Percentiles rank a stretch among this genome's conserved stretches.
Evolutionary conservation across 768 basidiomycete species (phyloP).

Genomic region (Naematelia aurantialba): DNA sequence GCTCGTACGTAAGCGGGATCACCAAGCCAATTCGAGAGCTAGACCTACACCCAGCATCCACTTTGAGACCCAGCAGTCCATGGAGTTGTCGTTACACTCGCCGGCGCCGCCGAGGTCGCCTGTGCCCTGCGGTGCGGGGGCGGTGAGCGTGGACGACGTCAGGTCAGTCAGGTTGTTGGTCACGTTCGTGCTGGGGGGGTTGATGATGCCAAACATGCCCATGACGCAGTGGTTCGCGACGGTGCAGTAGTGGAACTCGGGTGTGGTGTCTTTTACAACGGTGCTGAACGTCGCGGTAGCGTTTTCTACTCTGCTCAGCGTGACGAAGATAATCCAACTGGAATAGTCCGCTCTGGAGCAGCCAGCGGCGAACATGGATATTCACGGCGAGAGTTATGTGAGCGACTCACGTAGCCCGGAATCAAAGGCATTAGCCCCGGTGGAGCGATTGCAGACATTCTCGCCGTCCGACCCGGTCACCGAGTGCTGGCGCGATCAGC

Average conservation of each 20-base stretch:
- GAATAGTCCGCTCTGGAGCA: no score
- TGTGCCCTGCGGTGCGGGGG: slow-evolving; percentile 8
- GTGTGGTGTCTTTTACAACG: slow-evolving; percentile 8
- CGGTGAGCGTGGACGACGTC: slow-evolving; percentile 13
- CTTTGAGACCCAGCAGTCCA: slow-evolving; percentile 32
- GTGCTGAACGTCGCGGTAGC: slow-evolving; percentile 28
- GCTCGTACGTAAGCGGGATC: not conserved
- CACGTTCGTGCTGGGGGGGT: slow-evolving; percentile 25
- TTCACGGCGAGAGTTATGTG: not conserved
- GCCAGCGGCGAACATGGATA: no score
- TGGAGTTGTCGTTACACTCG: slow-evolving; percentile 13
- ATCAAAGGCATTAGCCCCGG: slow-evolving; percentile 22
- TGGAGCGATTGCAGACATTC: slow-evolving; percentile 38
- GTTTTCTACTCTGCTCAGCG: slow-evolving; percentile 21
- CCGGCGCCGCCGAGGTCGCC: slow-evolving; percentile 2
- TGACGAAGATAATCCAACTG: not conserved
- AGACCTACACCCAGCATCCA: slow-evolving; percentile 8
- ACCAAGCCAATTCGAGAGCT: not conserved
- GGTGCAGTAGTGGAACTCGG: slow-evolving; percentile 29
- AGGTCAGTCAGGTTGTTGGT: slow-evolving; percentile 19
- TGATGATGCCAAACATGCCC: slow-evolving; percentile 40
- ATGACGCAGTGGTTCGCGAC: slow-evolving; percentile 29
- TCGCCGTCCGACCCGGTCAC: slow-evolving; percentile 17
- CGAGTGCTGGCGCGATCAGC: slow-evolving; percentile 10
- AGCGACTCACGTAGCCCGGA: slow-evolving; percentile 34